A percentile compares a stretch with the other conserved stretches of the same genome.
These are phyloP conservation scores for Xylaria polymorpha DNA, from an alignment of 2,329 filamentous ascomycete species.

Conservation along the genomic window DNA sequence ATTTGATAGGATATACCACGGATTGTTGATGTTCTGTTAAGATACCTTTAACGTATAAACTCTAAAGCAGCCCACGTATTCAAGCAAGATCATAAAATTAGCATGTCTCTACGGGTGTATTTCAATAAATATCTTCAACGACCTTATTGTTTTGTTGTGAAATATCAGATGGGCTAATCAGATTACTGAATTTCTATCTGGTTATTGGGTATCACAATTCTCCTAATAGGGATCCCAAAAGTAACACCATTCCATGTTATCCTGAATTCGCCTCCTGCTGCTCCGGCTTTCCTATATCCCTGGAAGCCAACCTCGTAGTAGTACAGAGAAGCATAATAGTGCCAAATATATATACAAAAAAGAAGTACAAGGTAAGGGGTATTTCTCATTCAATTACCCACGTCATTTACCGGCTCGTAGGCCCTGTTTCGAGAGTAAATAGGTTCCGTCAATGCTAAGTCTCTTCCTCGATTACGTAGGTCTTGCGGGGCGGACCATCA, in stretches of 20 bases:
- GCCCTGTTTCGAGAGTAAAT: neutral
- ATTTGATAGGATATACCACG: neutral
- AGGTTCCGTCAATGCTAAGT: slow-evolving; percentile 2
- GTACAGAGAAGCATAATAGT: slow-evolving; percentile 1
- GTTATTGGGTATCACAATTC: slow-evolving; percentile 27
- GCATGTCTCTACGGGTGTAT: neutral
- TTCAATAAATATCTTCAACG: neutral
- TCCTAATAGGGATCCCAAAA: slow-evolving; percentile 11
- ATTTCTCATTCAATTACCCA: neutral
- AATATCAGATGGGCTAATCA: neutral
- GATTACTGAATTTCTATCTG: neutral
- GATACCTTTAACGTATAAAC: neutral
- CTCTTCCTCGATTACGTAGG: slow-evolving; percentile 40
- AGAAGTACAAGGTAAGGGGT: slow-evolving; percentile 1
- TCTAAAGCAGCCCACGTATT: neutral
- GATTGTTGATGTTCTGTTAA: neutral
- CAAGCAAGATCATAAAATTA: neutral
- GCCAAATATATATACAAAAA: slow-evolving; percentile 18
- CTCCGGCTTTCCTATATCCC: slow-evolving; percentile 2
- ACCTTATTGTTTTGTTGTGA: neutral
- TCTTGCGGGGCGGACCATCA: slow-evolving; percentile 19
- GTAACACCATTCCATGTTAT: slow-evolving; percentile 10
- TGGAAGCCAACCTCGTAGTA: neutral
- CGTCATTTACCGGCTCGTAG: neutral
- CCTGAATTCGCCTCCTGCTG: neutral